Evolutionary conservation across 75 land plant genomes (phyloP).

Genomic region (Pinus tabuliformis): DNA sequence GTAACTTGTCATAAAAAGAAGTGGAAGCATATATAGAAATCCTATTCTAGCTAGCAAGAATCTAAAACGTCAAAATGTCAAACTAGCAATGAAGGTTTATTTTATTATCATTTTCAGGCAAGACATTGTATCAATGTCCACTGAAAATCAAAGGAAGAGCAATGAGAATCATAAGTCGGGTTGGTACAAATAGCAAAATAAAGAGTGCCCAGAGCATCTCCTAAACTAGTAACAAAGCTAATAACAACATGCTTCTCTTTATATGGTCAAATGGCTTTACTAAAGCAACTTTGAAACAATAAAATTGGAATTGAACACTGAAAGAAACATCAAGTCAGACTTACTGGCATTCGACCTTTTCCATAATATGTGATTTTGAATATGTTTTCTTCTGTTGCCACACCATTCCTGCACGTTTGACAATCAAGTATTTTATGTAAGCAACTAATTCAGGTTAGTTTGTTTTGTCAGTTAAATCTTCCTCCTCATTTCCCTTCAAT

Average conservation of each 20-base stretch:
- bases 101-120: neutral
- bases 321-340: neutral
- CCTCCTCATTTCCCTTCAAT: neutral
- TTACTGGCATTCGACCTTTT: constrained; percentile 90
- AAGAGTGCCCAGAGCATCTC: too few species aligned
- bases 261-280: neutral
- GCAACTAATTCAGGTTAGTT: neutral
- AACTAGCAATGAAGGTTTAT: neutral
- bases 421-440: constrained; percentile 5
- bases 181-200: too few species aligned
- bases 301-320: neutral
- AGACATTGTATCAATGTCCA: too few species aligned
- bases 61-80: neutral
- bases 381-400: constrained; percentile 55
- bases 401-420: constrained; percentile 54
- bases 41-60: neutral
- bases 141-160: too few species aligned
- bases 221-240: too few species aligned
- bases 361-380: constrained; percentile 70
- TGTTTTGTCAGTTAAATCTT: neutral
- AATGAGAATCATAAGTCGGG: too few species aligned
- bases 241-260: too few species aligned
- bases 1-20: constrained; percentile 1
- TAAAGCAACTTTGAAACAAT: neutral
- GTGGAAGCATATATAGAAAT: neutral